These are phyloP conservation scores for Theobroma grandiflorum DNA, from an alignment of 441 rosid species.

Conservation along the genomic window DNA sequence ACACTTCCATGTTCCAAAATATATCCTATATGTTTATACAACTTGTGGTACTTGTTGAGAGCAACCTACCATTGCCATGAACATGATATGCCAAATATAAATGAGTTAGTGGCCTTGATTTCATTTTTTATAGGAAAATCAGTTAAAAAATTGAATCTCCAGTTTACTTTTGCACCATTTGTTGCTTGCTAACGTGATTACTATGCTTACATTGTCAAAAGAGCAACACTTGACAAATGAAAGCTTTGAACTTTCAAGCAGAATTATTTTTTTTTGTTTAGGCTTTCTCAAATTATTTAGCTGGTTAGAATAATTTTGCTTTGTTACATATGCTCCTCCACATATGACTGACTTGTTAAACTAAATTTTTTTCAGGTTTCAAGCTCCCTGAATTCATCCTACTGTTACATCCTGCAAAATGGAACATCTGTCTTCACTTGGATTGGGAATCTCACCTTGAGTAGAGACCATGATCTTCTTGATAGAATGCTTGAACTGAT, in stretches of 20 bases:
- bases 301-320: not conserved
- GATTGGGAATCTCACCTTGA: conserved; percentile 79
- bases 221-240: not conserved
- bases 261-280: not conserved
- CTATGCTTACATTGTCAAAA: conserved; percentile 7
- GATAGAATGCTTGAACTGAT: conserved; percentile 84
- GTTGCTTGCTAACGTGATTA: conserved; percentile 12
- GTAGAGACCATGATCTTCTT: conserved; percentile 77
- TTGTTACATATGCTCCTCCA: conserved; percentile 6
- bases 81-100: not conserved
- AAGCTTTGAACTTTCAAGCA: conserved; percentile 10
- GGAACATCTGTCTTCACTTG: conserved; percentile 75
- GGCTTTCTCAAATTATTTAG: conserved; percentile 21
- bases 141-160: not conserved
- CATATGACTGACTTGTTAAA: conserved; percentile 24
- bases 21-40: conserved; percentile 5
- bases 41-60: not conserved
- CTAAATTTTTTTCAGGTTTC: conserved; percentile 63
- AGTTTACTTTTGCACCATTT: not conserved
- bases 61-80: conserved; percentile 1
- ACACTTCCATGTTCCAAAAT: not conserved
- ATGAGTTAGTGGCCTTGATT: conserved; percentile 2
- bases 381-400: conserved; percentile 79
- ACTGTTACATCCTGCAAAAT: conserved; percentile 82
- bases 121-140: not conserved